Percentiles rank a stretch among this genome's conserved stretches.
phyloP scores from a whole-genome alignment of 2,329 filamentous ascomycete genomes.

The Stagonosporopsis tanaceti region DNA sequence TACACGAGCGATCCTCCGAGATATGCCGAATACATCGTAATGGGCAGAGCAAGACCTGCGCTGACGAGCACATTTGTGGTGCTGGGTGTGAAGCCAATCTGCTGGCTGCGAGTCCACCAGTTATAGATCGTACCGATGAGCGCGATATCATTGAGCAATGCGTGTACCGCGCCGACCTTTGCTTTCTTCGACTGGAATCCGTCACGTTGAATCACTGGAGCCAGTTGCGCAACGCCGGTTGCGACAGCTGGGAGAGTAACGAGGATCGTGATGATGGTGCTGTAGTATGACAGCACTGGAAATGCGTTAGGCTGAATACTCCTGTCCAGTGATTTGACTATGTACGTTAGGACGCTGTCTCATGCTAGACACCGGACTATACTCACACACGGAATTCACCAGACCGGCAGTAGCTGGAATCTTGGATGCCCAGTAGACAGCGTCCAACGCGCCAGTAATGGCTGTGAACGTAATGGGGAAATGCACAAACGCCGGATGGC shows the following conservation, averaged over 20 bases:
- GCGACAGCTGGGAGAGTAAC: constrained; percentile 43
- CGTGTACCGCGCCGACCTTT: constrained; percentile 53
- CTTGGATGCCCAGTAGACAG: constrained; percentile 45
- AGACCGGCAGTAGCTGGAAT: constrained; percentile 45
- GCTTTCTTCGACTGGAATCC: constrained; percentile 54
- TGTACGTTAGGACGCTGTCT: not conserved
- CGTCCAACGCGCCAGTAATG: constrained; percentile 54
- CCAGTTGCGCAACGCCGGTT: constrained; percentile 48
- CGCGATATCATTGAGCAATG: constrained; percentile 53
- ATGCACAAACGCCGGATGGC: constrained; percentile 57
- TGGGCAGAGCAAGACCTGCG: constrained; percentile 43
- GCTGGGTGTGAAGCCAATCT: constrained; percentile 46
- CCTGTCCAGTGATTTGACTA: constrained; percentile 41
- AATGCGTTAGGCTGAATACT: constrained; percentile 42
- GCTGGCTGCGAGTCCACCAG: constrained; percentile 53
- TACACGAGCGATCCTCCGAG: constrained; percentile 56
- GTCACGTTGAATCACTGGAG: constrained; percentile 53
- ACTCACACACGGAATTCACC: constrained; percentile 39
- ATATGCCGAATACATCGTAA: constrained; percentile 52
- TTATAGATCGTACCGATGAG: constrained; percentile 52
- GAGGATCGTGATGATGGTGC: constrained; percentile 52
- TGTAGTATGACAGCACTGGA: constrained; percentile 54
- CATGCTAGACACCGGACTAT: not conserved
- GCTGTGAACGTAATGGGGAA: constrained; percentile 57
- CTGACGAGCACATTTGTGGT: constrained; percentile 50